Evolutionary conservation across 352 stramenopile species (phyloP), one percentile per base, ranked within the genome.

Genomic region (Albugo candida): DNA sequence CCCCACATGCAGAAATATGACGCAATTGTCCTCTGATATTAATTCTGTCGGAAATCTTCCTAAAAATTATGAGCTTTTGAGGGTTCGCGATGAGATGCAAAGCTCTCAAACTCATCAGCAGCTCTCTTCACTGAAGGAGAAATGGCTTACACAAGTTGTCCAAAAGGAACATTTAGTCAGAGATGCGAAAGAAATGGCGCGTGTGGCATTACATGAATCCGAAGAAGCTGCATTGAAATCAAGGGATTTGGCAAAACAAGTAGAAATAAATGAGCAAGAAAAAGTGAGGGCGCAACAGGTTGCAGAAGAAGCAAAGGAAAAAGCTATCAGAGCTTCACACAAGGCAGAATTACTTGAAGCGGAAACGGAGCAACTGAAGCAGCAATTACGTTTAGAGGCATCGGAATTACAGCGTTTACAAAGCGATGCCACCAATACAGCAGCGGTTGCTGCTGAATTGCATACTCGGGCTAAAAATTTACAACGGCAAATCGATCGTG

Each of bases 31-130:
- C 8, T 52, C 77, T 41, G 63, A 49, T 6, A 31, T 52, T 0
- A 52, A 53, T 14, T 71, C 73, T 12, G 64, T 63, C 19, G 62
- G 69, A 13, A 62, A 63, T n/a, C 60, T 89, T 37, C 70, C 76
- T 27, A 89, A 89, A 58, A 89, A 89, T 57, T 89, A 66, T 58
- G 76, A 89, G 54, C 59, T 89, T 21, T 61, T 89, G 40, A 73
- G 76, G 43, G 76, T 83, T n/a, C 70, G 76, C 16, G 71, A 89
- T 45, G 76, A 89, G 59, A 81, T 89, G 55, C 17, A 43, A 24
- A 70, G 85, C 45, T 59, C 49, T 36, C 70, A 83, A 48, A 81
- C 68, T 17, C 66, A 82, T 48, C 51, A 48, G n/a, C 70, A 82
- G 12, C 37, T 83, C 24, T 48, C 51, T 5, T 56, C 58, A 19